Percentiles rank a stretch among this genome's conserved stretches.
phyloP scores from a whole-genome alignment of 2,329 filamentous ascomycete genomes.

The Pseudogymnoascus sp. region DNA sequence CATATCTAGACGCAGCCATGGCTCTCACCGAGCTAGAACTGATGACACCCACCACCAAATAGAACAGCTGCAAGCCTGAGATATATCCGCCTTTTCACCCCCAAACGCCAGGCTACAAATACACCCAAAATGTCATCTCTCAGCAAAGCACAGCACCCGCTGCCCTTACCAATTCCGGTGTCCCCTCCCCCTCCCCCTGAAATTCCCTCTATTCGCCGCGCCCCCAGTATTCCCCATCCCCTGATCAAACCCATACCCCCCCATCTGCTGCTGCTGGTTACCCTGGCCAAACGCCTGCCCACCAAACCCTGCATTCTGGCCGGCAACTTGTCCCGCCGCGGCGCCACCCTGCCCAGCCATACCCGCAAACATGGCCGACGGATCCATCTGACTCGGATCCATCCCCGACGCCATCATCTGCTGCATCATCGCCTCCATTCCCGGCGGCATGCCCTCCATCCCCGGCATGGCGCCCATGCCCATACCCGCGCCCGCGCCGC shows the following conservation, averaged over 20 bases:
- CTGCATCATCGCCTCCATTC: slow-evolving; percentile 63
- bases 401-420: slow-evolving; percentile 60
- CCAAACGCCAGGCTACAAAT: slow-evolving; percentile 4
- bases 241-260: slow-evolving; percentile 24
- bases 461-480: slow-evolving; percentile 39
- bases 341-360: slow-evolving; percentile 36
- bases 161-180: neutral
- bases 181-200: slow-evolving; percentile 24
- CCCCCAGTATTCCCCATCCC: slow-evolving; percentile 20
- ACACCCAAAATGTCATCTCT: neutral
- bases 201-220: slow-evolving; percentile 16
- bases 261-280: slow-evolving; percentile 22
- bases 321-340: slow-evolving; percentile 38
- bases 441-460: slow-evolving; percentile 56
- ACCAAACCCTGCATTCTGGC: slow-evolving; percentile 39
- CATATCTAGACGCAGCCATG: neutral
- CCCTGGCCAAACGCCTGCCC: slow-evolving; percentile 39
- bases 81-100: slow-evolving; percentile 1
- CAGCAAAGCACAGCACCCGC: neutral
- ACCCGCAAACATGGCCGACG: slow-evolving; percentile 54
- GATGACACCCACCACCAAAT: neutral
- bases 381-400: slow-evolving; percentile 59
- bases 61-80: neutral
- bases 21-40: neutral
- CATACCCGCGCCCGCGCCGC: slow-evolving; percentile 29